Evolutionary conservation across 768 basidiomycete species (phyloP), one percentile per base, ranked within the genome.

Genomic region (Mycena albidolilacea): DNA sequence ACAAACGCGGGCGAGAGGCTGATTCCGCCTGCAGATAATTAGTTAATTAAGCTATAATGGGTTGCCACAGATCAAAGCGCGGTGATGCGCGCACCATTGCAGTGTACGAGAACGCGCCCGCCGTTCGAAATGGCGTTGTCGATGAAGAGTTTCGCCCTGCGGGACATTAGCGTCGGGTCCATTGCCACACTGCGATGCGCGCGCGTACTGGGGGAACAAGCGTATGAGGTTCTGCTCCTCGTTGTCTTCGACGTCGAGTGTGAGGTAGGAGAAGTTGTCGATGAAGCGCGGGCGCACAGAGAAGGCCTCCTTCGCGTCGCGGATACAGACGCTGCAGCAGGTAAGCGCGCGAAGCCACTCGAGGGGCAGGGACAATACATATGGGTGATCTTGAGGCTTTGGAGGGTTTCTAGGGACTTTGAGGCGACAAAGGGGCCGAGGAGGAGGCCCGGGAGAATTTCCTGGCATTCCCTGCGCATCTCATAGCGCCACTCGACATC

Each of bases 211-310:
- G n/a, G 96, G 97, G 81, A 97, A 97, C 54, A 97, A 83, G 37
- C 94, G 88, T 77, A 98, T 97, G 50, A 98, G 87, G 80, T 98
- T 98, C 84, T 98, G 97, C 79, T 97, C 96, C 81, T 97, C 96
- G 75, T 90, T 95, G 81, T 98, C 96, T 80, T 96, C 89, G 37
- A 98, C 95, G 80, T 97, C 93, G 43, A 97, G 85, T 1, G 91
- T 90, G 79, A 96, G 81, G 81, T 98, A 98, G 48, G 79, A 77
- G 82, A 97, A 95, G 23, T 89, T 84, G 0, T 93, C 93, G 3
- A 92, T 92, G 78, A 96, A 98, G 30, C 96, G 90, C 3, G 96
- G 94, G 67, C 89, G 87, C 64, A 98, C 94, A 17, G 96, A 94
- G 82, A 96, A 97, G 0, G 95, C 94, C 79, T 97, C 95, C 79